A percentile compares a stretch with the other conserved stretches of the same genome.
These are phyloP conservation scores for Microbotryum intermedium DNA, from an alignment of 1,284 basidiomycete species.

Conservation along the genomic window DNA sequence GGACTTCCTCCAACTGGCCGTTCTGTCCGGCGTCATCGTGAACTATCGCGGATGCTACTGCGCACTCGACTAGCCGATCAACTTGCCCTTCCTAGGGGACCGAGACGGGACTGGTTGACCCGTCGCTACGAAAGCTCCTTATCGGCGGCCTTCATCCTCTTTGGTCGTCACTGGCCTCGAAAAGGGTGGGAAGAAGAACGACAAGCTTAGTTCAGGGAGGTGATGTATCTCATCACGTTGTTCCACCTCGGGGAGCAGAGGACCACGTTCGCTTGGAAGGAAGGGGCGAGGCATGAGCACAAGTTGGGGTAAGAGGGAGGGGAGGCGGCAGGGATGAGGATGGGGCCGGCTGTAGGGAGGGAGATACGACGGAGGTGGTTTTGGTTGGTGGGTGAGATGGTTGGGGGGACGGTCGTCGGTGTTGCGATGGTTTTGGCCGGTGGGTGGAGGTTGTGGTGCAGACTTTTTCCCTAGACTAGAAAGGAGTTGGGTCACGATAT, in stretches of 20 bases:
- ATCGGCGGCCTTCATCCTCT: conserved; percentile 12
- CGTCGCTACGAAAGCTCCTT: conserved; percentile 14
- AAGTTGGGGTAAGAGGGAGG: conserved; percentile 22
- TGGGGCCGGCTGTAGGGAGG: background rate
- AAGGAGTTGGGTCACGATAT: no score
- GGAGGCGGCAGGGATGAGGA: conserved; percentile 21
- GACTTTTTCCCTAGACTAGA: no score
- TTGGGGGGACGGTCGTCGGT: background rate
- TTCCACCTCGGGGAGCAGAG: conserved; percentile 29
- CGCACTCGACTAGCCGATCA: conserved; percentile 26
- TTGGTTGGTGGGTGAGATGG: background rate
- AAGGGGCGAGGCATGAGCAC: conserved; percentile 18
- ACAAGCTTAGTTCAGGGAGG: conserved; percentile 12
- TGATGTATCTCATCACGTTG: conserved; percentile 28
- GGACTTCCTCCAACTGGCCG: conserved; percentile 20
- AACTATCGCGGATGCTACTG: conserved; percentile 24
- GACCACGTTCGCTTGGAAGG: conserved; percentile 27
- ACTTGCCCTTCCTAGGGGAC: conserved; percentile 22
- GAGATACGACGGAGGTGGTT: background rate
- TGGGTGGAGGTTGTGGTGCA: no score
- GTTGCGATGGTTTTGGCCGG: background rate
- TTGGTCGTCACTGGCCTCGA: conserved; percentile 12
- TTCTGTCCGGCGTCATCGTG: conserved; percentile 18
- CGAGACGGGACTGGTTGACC: background rate
- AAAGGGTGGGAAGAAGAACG: conserved; percentile 24